Evolutionary conservation across 2,329 filamentous ascomycete species (phyloP).

Genomic region (Trichoderma lentiforme): DNA sequence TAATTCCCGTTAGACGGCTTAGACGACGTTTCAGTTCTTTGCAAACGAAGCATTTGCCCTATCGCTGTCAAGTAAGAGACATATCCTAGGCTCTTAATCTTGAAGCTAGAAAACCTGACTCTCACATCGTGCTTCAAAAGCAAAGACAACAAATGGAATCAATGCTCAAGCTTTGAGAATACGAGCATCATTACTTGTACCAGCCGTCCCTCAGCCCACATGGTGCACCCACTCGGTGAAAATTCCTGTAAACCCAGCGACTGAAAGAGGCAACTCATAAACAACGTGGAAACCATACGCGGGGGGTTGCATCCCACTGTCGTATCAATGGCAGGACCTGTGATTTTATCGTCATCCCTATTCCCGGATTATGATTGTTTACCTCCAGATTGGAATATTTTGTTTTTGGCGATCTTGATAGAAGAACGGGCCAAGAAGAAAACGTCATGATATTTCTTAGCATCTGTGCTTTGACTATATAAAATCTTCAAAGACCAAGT

Average conservation of each 20-base stretch:
- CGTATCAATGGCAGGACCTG: background rate
- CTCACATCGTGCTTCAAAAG: background rate
- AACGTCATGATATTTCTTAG: background rate
- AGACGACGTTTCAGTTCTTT: background rate
- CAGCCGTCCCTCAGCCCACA: background rate
- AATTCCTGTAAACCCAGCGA: background rate
- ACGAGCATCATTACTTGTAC: background rate
- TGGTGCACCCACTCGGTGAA: background rate
- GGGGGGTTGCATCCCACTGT: background rate
- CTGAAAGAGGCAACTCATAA: background rate
- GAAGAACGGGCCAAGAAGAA: background rate
- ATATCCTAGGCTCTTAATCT: background rate
- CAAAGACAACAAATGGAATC: background rate
- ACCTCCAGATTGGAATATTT: background rate
- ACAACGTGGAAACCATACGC: background rate
- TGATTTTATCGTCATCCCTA: background rate
- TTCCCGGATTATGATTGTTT: background rate
- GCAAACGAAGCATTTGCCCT: background rate
- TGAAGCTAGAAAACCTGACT: background rate
- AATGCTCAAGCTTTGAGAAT: background rate
- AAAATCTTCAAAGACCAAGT: background rate
- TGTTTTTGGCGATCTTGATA: background rate
- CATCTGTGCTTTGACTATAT: background rate
- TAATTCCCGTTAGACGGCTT: background rate
- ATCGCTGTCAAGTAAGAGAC: background rate